Conservation (phyloP, 2,329 filamentous ascomycete species). For the Fusarium clavum region DNA sequence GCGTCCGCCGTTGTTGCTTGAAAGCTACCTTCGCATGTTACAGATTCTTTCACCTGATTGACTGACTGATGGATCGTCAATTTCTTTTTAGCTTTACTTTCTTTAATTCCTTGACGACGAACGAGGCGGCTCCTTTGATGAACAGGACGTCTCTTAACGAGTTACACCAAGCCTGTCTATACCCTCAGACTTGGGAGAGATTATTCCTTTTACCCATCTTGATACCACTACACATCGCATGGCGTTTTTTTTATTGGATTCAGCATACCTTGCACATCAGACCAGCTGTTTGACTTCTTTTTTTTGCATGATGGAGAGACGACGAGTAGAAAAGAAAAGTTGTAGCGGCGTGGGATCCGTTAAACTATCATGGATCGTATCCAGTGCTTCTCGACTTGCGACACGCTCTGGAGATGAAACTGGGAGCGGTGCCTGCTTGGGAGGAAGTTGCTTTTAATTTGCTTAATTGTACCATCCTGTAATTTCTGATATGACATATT, state of each 20-base stretch:
- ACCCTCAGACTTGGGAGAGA: conserved; percentile 34
- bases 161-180: conserved; percentile 37
- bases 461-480: conserved; percentile 33
- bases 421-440: conserved; percentile 18
- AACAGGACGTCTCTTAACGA: conserved; percentile 42
- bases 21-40: conserved; percentile 6
- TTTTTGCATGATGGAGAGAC: conserved; percentile 23
- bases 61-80: conserved; percentile 13
- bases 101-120: conserved; percentile 45
- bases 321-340: conserved; percentile 32
- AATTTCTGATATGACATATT: conserved; percentile 18
- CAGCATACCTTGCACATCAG: conserved; percentile 20
- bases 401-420: conserved; percentile 19
- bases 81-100: conserved; percentile 22
- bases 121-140: conserved; percentile 42
- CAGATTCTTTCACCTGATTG: conserved; percentile 28
- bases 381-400: conserved; percentile 8
- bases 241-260: conserved; percentile 42
- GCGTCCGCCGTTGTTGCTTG: conserved; percentile 42
- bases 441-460: conserved; percentile 24
- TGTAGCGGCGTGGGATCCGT: conserved; percentile 22
- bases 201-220: conserved; percentile 39
- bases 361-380: conserved; percentile 1
- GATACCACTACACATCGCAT: conserved; percentile 49
- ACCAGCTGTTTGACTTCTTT: conserved; percentile 8